Percentiles rank a stretch among this genome's conserved stretches.
Evolutionary conservation across 176 grass and related monocot species (phyloP).

Genomic region (Pontederia crassipes): DNA sequence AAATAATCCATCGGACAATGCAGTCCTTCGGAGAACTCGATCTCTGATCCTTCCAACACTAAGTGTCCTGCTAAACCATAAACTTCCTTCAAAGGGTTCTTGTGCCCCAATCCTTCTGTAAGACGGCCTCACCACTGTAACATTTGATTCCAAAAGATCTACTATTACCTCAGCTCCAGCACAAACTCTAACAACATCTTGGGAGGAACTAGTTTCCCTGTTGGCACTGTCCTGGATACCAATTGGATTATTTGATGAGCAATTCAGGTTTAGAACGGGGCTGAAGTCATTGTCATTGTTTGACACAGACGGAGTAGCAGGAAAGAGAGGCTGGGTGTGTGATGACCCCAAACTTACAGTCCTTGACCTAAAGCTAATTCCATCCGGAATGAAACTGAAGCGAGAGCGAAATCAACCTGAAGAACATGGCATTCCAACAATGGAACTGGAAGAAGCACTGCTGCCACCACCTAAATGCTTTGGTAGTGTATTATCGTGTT

Average conservation of each 20-base stretch:
- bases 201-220: too few relatives aligned
- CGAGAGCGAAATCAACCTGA: conserved; percentile 28
- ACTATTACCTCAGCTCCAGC: conserved; percentile 41
- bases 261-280: too few relatives aligned
- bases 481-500: conserved; percentile 24
- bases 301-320: conserved; percentile 33
- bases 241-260: too few relatives aligned
- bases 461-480: conserved; percentile 30
- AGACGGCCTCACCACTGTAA: conserved; percentile 31
- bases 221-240: too few relatives aligned
- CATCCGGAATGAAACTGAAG: conserved; percentile 29
- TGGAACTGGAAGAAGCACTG: background rate
- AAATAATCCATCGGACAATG: conserved; percentile 74
- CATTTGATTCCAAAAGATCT: conserved; percentile 44
- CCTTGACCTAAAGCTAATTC: conserved; percentile 67
- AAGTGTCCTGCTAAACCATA: conserved; percentile 77
- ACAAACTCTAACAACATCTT: conserved; percentile 31
- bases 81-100: conserved; percentile 70
- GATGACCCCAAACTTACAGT: conserved; percentile 81
- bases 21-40: conserved; percentile 79
- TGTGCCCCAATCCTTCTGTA: conserved; percentile 47
- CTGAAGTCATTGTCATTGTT: background rate
- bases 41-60: conserved; percentile 79
- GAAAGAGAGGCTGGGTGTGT: conserved; percentile 46
- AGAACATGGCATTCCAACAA: conserved; percentile 16